Base-by-base conservation (phyloP, 257 asterid species). In the Eustoma russellianum region DNA sequence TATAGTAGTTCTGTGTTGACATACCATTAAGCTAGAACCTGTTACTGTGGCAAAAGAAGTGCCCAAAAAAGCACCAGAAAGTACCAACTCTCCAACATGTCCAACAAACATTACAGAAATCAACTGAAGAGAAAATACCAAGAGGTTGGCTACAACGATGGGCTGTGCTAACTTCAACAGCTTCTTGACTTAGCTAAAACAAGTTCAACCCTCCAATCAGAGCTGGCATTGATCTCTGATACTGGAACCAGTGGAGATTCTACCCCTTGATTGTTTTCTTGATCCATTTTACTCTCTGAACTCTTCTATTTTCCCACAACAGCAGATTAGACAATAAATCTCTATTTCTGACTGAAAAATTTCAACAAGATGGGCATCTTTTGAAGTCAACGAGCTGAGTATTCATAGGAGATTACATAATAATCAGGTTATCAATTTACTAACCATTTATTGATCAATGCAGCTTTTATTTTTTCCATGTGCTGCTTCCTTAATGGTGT, bases 21-120 rank as follows among this genome's bases (percentile, higher is more conserved):
- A 55, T 61, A 83, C 85, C 13, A 79, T 55, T 0, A 77, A 58
- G 33, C 88, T 77, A 66, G 66, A 80, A 10, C 86, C 85, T 15
- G 81, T 77, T 56, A 83, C 88, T 17, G 71, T 74, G 59, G 77
- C 70, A 16, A 83, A 61, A 34, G 93, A 83, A 5, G 83, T 75
- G 67, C 88, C 85, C 33, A 83, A 59, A 8, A 86, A 70, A 61
- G 83, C 88, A 19, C 78, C 64, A 55, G 93, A 75, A 0, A 83
- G 64, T n/a, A 69, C 64, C 41, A 83, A 83, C 13, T 79, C 61
- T 49, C 73, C 73, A 46, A 79, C 54, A 50, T 77, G 93, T 35
- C 93, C 56, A 40, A 53, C 58, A 17, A 53, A 53, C 58, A 53
- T 53, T 7, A 53, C 3, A 15, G 57, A 53, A 14, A 53, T 53